Percentiles rank a stretch among this genome's conserved stretches.
Evolutionary conservation across 202 grass and related monocot genomes (phyloP).

Genomic region (Miscanthus sacchariflorus): DNA sequence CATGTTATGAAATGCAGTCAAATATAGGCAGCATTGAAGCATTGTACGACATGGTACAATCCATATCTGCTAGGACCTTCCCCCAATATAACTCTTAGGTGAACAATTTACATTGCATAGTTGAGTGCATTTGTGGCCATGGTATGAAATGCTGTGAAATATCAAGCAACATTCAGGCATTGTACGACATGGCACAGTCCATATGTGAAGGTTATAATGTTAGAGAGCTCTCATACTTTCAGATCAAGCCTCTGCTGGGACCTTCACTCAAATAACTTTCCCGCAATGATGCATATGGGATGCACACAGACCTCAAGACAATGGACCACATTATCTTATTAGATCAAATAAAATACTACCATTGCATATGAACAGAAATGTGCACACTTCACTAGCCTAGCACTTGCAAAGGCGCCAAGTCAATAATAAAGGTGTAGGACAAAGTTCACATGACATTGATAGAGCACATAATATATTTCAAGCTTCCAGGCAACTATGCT

Average conservation of each 20-base stretch:
- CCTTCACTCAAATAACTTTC: constrained; percentile 17
- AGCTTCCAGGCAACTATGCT: constrained; percentile 52
- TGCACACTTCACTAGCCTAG: neutral
- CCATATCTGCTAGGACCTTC: constrained; percentile 47
- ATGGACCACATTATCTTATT: neutral
- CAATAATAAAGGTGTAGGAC: constrained; percentile 8
- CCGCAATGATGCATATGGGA: neutral
- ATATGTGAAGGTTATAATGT: constrained; percentile 44
- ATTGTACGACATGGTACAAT: constrained; percentile 45
- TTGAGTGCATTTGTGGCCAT: constrained; percentile 1
- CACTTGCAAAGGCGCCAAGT: neutral
- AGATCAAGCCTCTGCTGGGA: constrained; percentile 53
- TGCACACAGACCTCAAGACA: too few relatives aligned
- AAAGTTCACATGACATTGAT: constrained; percentile 34
- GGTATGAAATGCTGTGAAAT: constrained; percentile 41
- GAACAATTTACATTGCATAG: neutral
- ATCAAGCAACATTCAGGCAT: constrained; percentile 40
- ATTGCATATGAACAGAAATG: neutral
- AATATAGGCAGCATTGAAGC: constrained; percentile 27
- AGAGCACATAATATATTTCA: constrained; percentile 36
- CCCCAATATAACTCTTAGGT: neutral
- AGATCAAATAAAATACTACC: neutral
- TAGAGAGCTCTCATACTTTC: constrained; percentile 39
- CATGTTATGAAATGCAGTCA: constrained; percentile 37
- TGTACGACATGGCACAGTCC: constrained; percentile 37